These are phyloP conservation scores for Debaryomyces subglobosus DNA, from an alignment of 1,139 yeast genomes.

Conservation along the genomic window DNA sequence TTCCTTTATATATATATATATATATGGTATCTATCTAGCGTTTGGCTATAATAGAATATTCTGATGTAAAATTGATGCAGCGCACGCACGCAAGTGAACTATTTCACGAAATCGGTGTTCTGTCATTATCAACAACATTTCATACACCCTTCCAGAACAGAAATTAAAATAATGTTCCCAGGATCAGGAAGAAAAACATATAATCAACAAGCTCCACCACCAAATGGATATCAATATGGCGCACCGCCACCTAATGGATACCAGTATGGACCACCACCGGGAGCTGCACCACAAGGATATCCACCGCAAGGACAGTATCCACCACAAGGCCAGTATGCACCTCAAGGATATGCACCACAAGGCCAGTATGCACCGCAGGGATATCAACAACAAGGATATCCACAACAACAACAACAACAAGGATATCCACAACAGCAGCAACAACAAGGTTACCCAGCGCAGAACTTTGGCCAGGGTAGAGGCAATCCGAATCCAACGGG, in stretches of 20 bases:
- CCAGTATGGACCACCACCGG: constrained; percentile 13
- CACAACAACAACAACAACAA: constrained; percentile 12
- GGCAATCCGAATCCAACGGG: constrained; percentile 15
- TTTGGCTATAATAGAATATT: background rate
- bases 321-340: constrained; percentile 17
- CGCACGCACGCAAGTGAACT: background rate
- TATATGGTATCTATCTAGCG: background rate
- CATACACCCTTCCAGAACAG: background rate
- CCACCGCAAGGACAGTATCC: constrained; percentile 15
- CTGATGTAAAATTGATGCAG: background rate
- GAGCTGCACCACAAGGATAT: constrained; percentile 17
- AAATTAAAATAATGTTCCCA: constrained; percentile 32
- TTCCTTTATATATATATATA: background rate
- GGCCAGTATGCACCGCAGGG: constrained; percentile 17
- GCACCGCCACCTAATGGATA: constrained; percentile 19
- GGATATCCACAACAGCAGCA: constrained; percentile 13
- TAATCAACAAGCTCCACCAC: constrained; percentile 20
- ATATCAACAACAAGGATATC: constrained; percentile 15
- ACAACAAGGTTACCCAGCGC: constrained; percentile 15
- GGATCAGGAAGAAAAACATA: constrained; percentile 33
- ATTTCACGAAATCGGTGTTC: background rate
- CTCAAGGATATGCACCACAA: constrained; percentile 11
- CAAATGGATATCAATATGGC: constrained; percentile 10
- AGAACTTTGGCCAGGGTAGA: constrained; percentile 7
- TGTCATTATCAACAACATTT: background rate